Percentiles rank a stretch among this genome's conserved stretches.
These are phyloP conservation scores for Glycine soja DNA, from an alignment of 306 rosid species.

Conservation along the genomic window DNA sequence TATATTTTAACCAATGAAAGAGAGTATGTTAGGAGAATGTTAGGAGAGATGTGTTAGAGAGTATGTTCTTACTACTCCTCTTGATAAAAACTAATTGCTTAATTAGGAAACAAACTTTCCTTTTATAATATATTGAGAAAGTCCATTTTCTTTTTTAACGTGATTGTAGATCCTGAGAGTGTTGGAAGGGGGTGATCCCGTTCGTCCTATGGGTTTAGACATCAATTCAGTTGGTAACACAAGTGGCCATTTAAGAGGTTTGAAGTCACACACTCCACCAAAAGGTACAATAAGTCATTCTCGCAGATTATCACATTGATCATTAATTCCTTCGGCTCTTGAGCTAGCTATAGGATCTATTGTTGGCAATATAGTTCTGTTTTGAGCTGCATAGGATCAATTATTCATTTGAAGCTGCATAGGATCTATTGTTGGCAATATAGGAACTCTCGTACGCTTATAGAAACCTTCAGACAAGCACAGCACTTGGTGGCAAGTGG, in stretches of 20 bases:
- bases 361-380: conserved; percentile 36
- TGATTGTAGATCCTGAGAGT: conserved; percentile 69
- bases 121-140: too few species aligned
- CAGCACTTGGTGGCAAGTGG: not conserved
- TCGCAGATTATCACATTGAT: conserved; percentile 82
- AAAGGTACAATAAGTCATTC: conserved; percentile 68
- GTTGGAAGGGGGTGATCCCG: conserved; percentile 82
- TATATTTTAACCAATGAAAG: too few species aligned
- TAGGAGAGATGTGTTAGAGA: too few species aligned
- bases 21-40: too few species aligned
- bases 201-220: conserved; percentile 70
- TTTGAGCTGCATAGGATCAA: conserved; percentile 20
- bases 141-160: too few species aligned
- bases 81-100: too few species aligned
- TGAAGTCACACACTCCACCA: conserved; percentile 55
- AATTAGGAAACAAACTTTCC: too few species aligned
- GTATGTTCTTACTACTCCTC: too few species aligned
- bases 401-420: conserved; percentile 33
- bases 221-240: conserved; percentile 69
- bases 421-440: too few species aligned
- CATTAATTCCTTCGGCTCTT: conserved; percentile 32
- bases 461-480: conserved; percentile 27
- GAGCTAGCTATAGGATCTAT: conserved; percentile 25
- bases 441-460: not conserved
- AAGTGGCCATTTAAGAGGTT: conserved; percentile 80